Conservation (phyloP, 2,329 filamentous ascomycete species). For the Trichoderma endophyticum region DNA sequence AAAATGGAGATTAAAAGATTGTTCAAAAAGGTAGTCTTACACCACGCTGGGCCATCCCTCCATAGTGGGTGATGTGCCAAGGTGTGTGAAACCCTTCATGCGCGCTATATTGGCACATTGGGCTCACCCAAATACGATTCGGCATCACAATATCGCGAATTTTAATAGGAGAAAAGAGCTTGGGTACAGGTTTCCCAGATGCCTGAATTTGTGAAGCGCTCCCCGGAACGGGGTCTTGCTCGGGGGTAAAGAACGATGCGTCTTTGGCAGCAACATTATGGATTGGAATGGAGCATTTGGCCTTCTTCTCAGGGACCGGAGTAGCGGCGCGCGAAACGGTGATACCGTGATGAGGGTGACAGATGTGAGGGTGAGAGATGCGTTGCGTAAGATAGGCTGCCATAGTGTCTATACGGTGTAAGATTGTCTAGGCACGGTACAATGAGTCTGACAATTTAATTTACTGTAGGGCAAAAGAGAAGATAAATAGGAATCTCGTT, state of each 20-base stretch:
- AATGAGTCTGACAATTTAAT: background rate
- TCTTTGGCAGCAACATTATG: slow-evolving; percentile 29
- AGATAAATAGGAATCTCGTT: background rate
- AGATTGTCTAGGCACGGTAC: background rate
- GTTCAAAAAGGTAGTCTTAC: background rate
- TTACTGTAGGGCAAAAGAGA: background rate
- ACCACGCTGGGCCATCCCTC: slow-evolving; percentile 66
- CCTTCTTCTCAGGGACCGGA: background rate
- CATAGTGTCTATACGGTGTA: background rate
- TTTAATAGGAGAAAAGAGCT: slow-evolving; percentile 45
- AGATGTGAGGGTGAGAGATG: slow-evolving; percentile 3
- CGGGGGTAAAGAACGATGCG: slow-evolving; percentile 46
- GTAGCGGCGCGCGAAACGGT: slow-evolving; percentile 1
- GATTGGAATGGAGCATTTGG: slow-evolving; percentile 15
- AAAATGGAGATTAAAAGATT: background rate
- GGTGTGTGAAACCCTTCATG: slow-evolving; percentile 56
- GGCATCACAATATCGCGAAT: slow-evolving; percentile 43
- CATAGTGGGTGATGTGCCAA: slow-evolving; percentile 72
- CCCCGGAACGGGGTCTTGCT: slow-evolving; percentile 42
- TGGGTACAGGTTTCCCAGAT: slow-evolving; percentile 30
- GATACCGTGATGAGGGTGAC: slow-evolving; percentile 8
- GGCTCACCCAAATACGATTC: slow-evolving; percentile 44
- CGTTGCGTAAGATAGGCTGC: slow-evolving; percentile 14
- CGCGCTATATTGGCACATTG: slow-evolving; percentile 46
- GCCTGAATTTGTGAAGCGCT: slow-evolving; percentile 26